Conservation (phyloP, 2,329 filamentous ascomycete species). For the Fusarium tuaranense region DNA sequence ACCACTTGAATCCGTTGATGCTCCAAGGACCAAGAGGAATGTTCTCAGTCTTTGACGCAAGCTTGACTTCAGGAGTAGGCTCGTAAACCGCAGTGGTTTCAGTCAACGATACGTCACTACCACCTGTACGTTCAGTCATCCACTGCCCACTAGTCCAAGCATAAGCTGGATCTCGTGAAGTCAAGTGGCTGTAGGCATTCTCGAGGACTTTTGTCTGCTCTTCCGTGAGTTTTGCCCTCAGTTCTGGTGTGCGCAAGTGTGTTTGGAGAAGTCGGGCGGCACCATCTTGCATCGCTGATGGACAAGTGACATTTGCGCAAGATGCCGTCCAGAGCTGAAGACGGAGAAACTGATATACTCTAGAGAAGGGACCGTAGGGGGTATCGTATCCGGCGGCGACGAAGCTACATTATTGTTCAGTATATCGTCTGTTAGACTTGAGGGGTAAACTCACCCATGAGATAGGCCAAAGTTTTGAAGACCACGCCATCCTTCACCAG, state of each 20-base stretch:
- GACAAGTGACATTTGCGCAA: constrained; percentile 72
- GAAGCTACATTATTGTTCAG: constrained; percentile 50
- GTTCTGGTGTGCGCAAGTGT: constrained; percentile 52
- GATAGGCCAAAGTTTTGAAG: constrained; percentile 69
- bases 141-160: constrained; percentile 82
- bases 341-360: constrained; percentile 69
- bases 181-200: constrained; percentile 65
- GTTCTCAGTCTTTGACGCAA: constrained; percentile 33
- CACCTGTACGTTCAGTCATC: constrained; percentile 80
- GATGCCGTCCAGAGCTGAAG: constrained; percentile 70
- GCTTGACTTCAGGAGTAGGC: not conserved
- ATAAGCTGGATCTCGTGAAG: constrained; percentile 58
- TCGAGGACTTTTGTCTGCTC: constrained; percentile 59
- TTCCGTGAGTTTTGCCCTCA: constrained; percentile 42
- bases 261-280: constrained; percentile 63
- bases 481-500: constrained; percentile 74
- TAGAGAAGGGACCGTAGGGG: constrained; percentile 61
- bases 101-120: constrained; percentile 75
- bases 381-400: constrained; percentile 71
- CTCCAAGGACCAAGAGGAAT: constrained; percentile 66
- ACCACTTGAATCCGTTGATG: constrained; percentile 77
- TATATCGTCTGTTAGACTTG: not conserved
- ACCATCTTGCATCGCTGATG: constrained; percentile 75
- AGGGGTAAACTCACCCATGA: constrained; percentile 57
- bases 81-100: constrained; percentile 68